Evolutionary conservation across 1,284 basidiomycete genomes (phyloP).

Genomic region (Sporisorium iseilematis-ciliati): DNA sequence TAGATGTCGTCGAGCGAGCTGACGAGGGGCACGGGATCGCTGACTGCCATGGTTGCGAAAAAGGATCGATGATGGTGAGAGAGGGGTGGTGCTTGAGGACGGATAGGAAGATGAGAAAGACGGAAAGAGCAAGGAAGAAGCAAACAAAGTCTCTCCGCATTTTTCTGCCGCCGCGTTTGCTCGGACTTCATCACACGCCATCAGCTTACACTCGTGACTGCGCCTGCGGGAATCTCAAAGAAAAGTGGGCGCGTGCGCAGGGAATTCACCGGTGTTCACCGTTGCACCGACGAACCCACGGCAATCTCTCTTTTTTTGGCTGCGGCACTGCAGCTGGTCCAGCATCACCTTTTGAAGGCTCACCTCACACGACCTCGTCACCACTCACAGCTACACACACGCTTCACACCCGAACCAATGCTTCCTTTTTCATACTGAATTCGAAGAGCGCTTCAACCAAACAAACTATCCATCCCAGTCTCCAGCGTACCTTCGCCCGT

Average conservation of each 20-base stretch:
- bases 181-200: neutral
- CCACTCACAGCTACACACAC: neutral
- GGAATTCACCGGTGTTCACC: conserved; percentile 10
- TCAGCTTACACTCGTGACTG: neutral
- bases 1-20: conserved; percentile 57
- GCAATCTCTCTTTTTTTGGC: too few relatives aligned
- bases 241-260: conserved; percentile 6
- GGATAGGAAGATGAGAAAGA: neutral
- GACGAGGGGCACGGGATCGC: conserved; percentile 62
- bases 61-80: neutral
- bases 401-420: neutral
- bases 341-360: too few relatives aligned
- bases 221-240: too few relatives aligned
- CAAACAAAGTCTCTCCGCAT: neutral
- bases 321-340: too few relatives aligned
- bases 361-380: neutral
- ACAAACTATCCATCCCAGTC: conserved; percentile 48
- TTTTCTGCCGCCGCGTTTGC: neutral
- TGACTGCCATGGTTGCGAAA: conserved; percentile 19
- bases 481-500: conserved; percentile 48
- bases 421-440: too few relatives aligned
- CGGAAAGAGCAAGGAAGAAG: neutral
- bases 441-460: too few relatives aligned
- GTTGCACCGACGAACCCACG: neutral
- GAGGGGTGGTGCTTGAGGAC: neutral